phyloP scores from a whole-genome alignment of 148 eudicot genomes.

The Polygonum maritimum region DNA sequence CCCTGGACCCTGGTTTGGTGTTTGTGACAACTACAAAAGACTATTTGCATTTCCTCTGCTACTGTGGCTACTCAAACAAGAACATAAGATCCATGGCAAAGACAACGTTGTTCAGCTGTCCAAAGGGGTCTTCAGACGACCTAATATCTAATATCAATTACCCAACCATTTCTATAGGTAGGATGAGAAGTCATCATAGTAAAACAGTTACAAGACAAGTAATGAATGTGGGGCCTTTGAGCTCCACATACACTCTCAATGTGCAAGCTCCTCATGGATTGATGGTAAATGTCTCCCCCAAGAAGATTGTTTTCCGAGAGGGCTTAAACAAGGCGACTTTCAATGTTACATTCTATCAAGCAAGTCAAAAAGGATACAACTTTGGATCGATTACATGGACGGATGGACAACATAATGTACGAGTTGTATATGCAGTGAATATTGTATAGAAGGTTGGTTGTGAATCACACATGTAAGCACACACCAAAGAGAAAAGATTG shows the following conservation, averaged over 20 bases:
- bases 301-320: slow-evolving; percentile 24
- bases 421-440: slow-evolving; percentile 48
- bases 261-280: slow-evolving; percentile 37
- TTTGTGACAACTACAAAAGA: slow-evolving; percentile 40
- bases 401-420: slow-evolving; percentile 42
- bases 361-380: slow-evolving; percentile 39
- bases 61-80: slow-evolving; percentile 30
- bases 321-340: slow-evolving; percentile 26
- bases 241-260: slow-evolving; percentile 32
- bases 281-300: slow-evolving; percentile 33
- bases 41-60: slow-evolving; percentile 43
- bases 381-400: slow-evolving; percentile 49
- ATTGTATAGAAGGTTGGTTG: slow-evolving; percentile 16
- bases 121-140: slow-evolving; percentile 23
- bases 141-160: slow-evolving; percentile 46
- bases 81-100: slow-evolving; percentile 30
- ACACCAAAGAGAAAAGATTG: neutral
- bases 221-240: slow-evolving; percentile 40
- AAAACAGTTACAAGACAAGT: slow-evolving; percentile 31
- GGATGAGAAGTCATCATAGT: slow-evolving; percentile 18
- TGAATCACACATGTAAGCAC: neutral
- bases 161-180: slow-evolving; percentile 52
- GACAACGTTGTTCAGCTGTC: slow-evolving; percentile 32
- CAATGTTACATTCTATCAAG: slow-evolving; percentile 32
- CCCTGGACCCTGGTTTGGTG: slow-evolving; percentile 57